phyloP scores from a whole-genome alignment of 257 asterid species.

The Craterostigma plantagineum region DNA sequence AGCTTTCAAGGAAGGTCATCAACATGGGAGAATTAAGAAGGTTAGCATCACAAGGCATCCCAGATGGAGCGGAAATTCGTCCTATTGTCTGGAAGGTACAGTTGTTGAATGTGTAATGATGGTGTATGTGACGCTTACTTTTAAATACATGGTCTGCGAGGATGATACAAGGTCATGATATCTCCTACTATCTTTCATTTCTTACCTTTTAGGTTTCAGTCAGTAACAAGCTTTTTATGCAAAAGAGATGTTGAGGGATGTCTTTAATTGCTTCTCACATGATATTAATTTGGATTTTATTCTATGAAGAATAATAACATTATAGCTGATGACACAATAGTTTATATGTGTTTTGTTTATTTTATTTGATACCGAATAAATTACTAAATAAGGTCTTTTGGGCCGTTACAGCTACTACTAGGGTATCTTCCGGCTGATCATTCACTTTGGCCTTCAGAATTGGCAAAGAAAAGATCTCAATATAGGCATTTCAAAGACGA shows the following conservation, averaged over 20 bases:
- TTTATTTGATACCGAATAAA: too few species aligned
- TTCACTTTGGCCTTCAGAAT: conserved; percentile 68
- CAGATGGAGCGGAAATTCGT: conserved; percentile 85
- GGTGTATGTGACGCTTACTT: background rate
- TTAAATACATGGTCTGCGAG: too few species aligned
- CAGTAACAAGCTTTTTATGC: too few species aligned
- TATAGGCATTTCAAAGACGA: conserved; percentile 79
- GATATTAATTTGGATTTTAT: too few species aligned
- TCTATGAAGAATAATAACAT: too few species aligned
- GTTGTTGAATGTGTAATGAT: conserved; percentile 5
- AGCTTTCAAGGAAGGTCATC: conserved; percentile 75
- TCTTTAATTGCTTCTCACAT: too few species aligned
- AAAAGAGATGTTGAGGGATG: too few species aligned
- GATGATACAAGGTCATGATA: too few species aligned
- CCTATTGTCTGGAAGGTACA: conserved; percentile 89
- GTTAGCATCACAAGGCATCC: conserved; percentile 73
- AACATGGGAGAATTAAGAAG: conserved; percentile 67
- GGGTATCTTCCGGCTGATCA: conserved; percentile 79
- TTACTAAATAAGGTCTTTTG: conserved; percentile 4
- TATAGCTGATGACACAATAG: too few species aligned
- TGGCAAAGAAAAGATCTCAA: conserved; percentile 73
- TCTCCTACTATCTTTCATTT: too few species aligned
- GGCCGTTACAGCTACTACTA: conserved; percentile 49
- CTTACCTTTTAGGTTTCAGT: too few species aligned
- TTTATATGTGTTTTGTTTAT: too few species aligned